Evolutionary conservation across 2,329 filamentous ascomycete species (phyloP).

Genomic region (Alternaria triticimaculans): DNA sequence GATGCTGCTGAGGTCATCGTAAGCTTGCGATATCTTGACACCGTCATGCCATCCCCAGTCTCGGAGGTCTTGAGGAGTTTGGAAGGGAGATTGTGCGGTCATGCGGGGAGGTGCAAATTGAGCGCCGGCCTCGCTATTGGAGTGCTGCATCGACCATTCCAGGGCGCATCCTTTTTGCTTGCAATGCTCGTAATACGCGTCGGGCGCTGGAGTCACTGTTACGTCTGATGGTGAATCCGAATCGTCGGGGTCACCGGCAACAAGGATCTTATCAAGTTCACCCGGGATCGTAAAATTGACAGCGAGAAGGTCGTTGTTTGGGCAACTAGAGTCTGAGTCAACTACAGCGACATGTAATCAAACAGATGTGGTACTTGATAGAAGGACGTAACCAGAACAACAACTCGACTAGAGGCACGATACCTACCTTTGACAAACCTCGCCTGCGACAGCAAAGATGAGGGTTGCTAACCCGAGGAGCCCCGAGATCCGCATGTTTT

Average conservation of each 20-base stretch:
- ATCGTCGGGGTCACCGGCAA: not conserved
- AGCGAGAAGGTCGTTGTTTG: not conserved
- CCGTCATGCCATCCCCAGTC: not conserved
- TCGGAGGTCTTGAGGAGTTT: conserved; percentile 6
- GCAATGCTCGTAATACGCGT: conserved; percentile 15
- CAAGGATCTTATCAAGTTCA: not conserved
- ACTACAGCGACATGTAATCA: not conserved
- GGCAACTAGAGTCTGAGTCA: not conserved
- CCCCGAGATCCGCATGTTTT: not conserved
- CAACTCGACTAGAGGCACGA: not conserved
- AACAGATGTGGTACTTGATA: not conserved
- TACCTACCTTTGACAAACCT: not conserved
- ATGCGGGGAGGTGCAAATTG: conserved; percentile 11
- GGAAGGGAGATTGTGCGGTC: conserved; percentile 12
- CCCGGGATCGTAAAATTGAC: not conserved
- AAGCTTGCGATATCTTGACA: not conserved
- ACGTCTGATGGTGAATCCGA: not conserved
- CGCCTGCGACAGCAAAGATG: not conserved
- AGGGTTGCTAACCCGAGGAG: not conserved
- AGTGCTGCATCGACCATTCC: conserved; percentile 15
- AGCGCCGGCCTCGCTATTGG: conserved; percentile 12
- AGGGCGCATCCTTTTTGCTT: conserved; percentile 21
- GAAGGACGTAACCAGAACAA: not conserved
- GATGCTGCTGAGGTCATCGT: not conserved
- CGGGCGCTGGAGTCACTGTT: conserved; percentile 7